Percentiles rank a stretch among this genome's conserved stretches.
Conservation (phyloP, 331 rosid species). For the Spiraea crenata region DNA sequence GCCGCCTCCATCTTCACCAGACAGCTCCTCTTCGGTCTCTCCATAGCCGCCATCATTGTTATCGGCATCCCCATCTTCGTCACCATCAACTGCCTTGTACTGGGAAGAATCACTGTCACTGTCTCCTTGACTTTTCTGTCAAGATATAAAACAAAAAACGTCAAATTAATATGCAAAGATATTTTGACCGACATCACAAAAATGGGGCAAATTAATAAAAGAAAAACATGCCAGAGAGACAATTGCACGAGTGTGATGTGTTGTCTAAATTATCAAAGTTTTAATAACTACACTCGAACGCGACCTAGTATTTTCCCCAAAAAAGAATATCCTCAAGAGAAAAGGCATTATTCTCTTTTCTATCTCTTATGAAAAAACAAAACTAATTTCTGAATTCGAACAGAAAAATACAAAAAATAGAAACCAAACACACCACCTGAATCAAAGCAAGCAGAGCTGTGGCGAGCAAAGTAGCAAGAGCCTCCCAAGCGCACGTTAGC, state of each 20-base stretch:
- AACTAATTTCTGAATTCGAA: not conserved
- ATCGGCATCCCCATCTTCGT: slow-evolving; percentile 20
- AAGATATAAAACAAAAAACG: not conserved
- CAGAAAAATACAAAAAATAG: not conserved
- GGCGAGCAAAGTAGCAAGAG: slow-evolving; percentile 16
- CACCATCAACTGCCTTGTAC: slow-evolving; percentile 26
- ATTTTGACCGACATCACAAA: too few relatives aligned
- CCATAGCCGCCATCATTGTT: slow-evolving; percentile 18
- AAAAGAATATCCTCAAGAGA: too few relatives aligned
- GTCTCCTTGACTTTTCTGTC: slow-evolving; percentile 1
- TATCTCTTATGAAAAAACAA: too few relatives aligned
- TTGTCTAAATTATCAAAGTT: too few relatives aligned
- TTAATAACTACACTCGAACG: too few relatives aligned
- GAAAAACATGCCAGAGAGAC: too few relatives aligned
- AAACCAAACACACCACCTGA: slow-evolving; percentile 20
- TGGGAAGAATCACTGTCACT: slow-evolving; percentile 5
- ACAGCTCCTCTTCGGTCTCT: slow-evolving; percentile 26
- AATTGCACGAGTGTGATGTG: too few relatives aligned
- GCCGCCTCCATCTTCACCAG: slow-evolving; percentile 30
- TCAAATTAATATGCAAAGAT: too few relatives aligned
- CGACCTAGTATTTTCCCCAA: too few relatives aligned
- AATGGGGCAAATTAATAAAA: too few relatives aligned
- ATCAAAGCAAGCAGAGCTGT: slow-evolving; percentile 13
- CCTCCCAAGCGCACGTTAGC: slow-evolving; percentile 29
- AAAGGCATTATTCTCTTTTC: too few relatives aligned